Evolutionary conservation across 176 grass and related monocot genomes (phyloP), one percentile per base, ranked within the genome.

Genomic region (Urochloa ruziziensis): DNA sequence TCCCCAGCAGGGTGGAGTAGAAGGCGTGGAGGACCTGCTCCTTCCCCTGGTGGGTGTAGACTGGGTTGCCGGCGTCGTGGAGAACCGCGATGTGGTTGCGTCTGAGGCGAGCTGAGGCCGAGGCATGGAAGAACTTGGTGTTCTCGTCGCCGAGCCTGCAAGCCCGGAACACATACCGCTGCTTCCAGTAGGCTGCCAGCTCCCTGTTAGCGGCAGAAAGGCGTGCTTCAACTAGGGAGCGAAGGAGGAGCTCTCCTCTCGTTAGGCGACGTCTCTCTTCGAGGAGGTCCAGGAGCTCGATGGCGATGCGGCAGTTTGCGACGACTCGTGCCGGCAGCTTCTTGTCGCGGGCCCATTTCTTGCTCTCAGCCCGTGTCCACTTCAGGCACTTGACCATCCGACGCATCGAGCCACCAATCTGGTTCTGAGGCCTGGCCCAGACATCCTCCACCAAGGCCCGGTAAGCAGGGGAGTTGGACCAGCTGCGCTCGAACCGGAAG

Each of bases 381-480:
- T 56, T 56, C 2, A 56, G 52, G 7, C 19, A 7, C 5, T 23
- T 3, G 4, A 19, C 17, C 5, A n/a, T 5, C 4, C 52, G 52
- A 1, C 1, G 2, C 7, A 23, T 7, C 4, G 52, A 5, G 0
- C 16, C 16, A 4, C 52, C 52, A 1, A 0, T 6, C 0, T 1
- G 0, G 6, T 23, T 23, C 6, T 54, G 19, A 0, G 19, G 52
- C 52, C 19, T 23, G 21, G 19, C 52, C 52, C 19, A 56, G 5
- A 23, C 52, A 2, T 23, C 5, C 19, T 5, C 52, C 5, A 8
- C 19, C 4, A 56, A 2, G 3, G 4, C 52, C 4, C 7, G 4
- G 52, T 56, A 56, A n/a, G n/a, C n/a, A n/a, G 19, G 6, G 1
- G 6, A 1, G 52, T 7, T 56, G 7, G 0, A n/a, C 19, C 5